A percentile compares a stretch with the other conserved stretches of the same genome.
phyloP scores from a whole-genome alignment of 257 asterid species.

The Mitragyna speciosa region DNA sequence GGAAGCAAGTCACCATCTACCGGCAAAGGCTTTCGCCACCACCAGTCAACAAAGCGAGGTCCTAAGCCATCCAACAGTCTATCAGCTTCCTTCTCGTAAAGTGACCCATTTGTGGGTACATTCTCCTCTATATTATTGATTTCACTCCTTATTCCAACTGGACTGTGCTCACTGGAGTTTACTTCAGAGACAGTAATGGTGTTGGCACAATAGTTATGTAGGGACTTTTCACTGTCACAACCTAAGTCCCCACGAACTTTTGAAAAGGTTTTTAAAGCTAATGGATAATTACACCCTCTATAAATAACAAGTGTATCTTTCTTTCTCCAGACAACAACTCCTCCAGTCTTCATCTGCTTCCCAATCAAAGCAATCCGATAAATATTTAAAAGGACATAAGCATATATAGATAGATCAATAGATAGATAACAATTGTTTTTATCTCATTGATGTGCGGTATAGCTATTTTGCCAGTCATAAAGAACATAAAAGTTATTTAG shows the following conservation, averaged over 20 bases:
- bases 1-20: slow-evolving; percentile 93
- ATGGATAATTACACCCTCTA: slow-evolving; percentile 54
- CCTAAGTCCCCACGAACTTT: slow-evolving; percentile 23
- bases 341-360: slow-evolving; percentile 79
- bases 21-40: slow-evolving; percentile 90
- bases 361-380: slow-evolving; percentile 5
- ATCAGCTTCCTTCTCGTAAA: slow-evolving; percentile 79
- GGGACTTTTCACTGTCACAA: slow-evolving; percentile 22
- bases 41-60: slow-evolving; percentile 95
- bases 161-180: slow-evolving; percentile 30
- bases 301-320: slow-evolving; percentile 76
- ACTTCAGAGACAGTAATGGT: slow-evolving; percentile 21
- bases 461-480: no score
- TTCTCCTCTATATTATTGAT: slow-evolving; percentile 36
- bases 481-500: background rate
- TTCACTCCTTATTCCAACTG: slow-evolving; percentile 30
- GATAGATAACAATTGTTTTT: background rate
- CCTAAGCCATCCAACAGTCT: slow-evolving; percentile 86
- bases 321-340: slow-evolving; percentile 69
- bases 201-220: slow-evolving; percentile 17
- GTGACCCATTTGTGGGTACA: slow-evolving; percentile 38
- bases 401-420: slow-evolving; percentile 9
- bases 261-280: slow-evolving; percentile 19
- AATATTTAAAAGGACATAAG: slow-evolving; percentile 9
- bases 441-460: no score